A percentile compares a stretch with the other conserved stretches of the same genome.
phyloP scores from a whole-genome alignment of 495 filamentous ascomycete genomes.

The Wilcoxina mikolae region DNA sequence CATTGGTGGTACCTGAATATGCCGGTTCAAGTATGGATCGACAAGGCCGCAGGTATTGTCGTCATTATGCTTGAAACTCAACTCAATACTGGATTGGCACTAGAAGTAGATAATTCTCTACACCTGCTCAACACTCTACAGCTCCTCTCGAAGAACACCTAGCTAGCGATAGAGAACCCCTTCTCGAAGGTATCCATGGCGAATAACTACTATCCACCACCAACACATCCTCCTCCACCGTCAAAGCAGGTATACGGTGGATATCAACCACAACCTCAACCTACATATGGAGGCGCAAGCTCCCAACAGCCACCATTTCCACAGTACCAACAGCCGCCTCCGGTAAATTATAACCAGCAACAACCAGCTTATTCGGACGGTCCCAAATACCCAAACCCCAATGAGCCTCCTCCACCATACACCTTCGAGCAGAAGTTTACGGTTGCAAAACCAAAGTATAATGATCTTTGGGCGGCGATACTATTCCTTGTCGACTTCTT shows the following conservation, averaged over 20 bases:
- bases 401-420: conserved; percentile 29
- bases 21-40: too few relatives aligned
- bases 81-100: too few relatives aligned
- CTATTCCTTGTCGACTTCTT: conserved; percentile 60
- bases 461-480: conserved; percentile 77
- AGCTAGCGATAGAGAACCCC: too few relatives aligned
- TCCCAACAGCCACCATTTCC: conserved; percentile 5
- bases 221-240: too few relatives aligned
- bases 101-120: too few relatives aligned
- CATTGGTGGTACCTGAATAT: too few relatives aligned
- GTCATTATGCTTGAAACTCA: too few relatives aligned
- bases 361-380: not conserved
- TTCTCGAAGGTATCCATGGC: too few relatives aligned
- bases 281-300: not conserved
- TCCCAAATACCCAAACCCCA: too few relatives aligned
- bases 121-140: too few relatives aligned
- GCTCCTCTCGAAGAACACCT: too few relatives aligned
- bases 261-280: not conserved
- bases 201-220: not conserved
- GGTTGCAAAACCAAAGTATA: conserved; percentile 67
- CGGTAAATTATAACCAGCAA: not conserved
- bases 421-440: conserved; percentile 68
- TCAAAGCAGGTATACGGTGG: not conserved
- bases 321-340: conserved; percentile 1
- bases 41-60: too few relatives aligned